Evolutionary conservation across 371 early-diverging fungal genomes (phyloP).

Genomic region (Syncephalastrum racemosum): DNA sequence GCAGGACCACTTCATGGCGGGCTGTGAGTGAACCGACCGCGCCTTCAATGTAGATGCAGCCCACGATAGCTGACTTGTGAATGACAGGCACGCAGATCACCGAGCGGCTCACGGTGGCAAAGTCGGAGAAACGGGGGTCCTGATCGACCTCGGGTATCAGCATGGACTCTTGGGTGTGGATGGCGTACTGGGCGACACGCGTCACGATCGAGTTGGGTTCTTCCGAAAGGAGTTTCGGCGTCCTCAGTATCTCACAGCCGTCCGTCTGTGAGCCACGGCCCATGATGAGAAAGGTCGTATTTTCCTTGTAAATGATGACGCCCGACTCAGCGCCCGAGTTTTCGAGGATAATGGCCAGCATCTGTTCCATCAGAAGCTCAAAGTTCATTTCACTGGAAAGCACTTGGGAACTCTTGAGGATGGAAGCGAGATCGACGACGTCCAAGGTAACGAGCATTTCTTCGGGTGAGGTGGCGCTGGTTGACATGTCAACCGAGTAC

Average conservation of each 20-base stretch:
- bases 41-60: constrained; percentile 61
- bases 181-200: constrained; percentile 40
- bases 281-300: constrained; percentile 38
- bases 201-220: constrained; percentile 39
- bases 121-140: constrained; percentile 45
- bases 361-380: constrained; percentile 49
- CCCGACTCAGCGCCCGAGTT: constrained; percentile 50
- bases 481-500: constrained; percentile 17
- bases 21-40: constrained; percentile 51
- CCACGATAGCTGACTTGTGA: constrained; percentile 56
- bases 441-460: constrained; percentile 44
- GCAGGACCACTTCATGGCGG: constrained; percentile 52
- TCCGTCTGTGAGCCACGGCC: constrained; percentile 40
- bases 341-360: constrained; percentile 51
- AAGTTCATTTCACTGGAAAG: constrained; percentile 58
- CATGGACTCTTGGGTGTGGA: constrained; percentile 41
- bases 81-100: constrained; percentile 60
- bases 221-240: constrained; percentile 36
- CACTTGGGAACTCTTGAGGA: constrained; percentile 51
- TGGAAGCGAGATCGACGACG: constrained; percentile 47
- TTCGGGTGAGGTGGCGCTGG: constrained; percentile 24
- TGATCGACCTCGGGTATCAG: constrained; percentile 39
- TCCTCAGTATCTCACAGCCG: constrained; percentile 36
- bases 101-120: constrained; percentile 33
- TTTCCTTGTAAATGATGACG: constrained; percentile 49